phyloP scores from a whole-genome alignment of 2,329 filamentous ascomycete species.

The Pseudocercospora musae region DNA sequence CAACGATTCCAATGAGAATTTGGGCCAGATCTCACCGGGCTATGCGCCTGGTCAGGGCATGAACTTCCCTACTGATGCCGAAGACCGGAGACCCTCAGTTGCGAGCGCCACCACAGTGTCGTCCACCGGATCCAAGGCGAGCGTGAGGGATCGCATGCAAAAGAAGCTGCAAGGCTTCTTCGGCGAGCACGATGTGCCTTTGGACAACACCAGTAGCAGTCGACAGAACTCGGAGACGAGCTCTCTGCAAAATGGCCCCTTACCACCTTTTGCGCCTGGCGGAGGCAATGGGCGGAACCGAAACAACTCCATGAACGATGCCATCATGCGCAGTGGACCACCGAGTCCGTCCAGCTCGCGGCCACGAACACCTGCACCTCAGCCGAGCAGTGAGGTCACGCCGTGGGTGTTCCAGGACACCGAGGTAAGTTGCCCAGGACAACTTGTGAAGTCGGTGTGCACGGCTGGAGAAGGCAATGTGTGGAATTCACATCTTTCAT shows the following conservation, averaged over 20 bases:
- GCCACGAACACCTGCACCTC: slow-evolving; percentile 66
- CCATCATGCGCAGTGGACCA: slow-evolving; percentile 52
- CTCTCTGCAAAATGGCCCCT: slow-evolving; percentile 34
- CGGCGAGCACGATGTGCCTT: slow-evolving; percentile 73
- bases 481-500: background rate
- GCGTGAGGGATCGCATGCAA: slow-evolving; percentile 65
- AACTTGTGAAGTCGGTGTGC: background rate
- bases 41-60: slow-evolving; percentile 57
- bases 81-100: slow-evolving; percentile 80
- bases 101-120: slow-evolving; percentile 85
- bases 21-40: slow-evolving; percentile 66
- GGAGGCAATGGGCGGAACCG: slow-evolving; percentile 59
- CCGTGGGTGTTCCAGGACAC: slow-evolving; percentile 84
- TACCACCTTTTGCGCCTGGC: slow-evolving; percentile 53
- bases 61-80: slow-evolving; percentile 55
- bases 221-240: slow-evolving; percentile 63
- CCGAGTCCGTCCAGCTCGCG: slow-evolving; percentile 72
- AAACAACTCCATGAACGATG: slow-evolving; percentile 76
- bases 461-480: background rate
- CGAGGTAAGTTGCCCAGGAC: slow-evolving; percentile 25
- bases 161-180: slow-evolving; percentile 91
- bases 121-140: slow-evolving; percentile 76
- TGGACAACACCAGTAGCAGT: slow-evolving; percentile 46
- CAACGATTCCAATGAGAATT: slow-evolving; percentile 71
- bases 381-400: slow-evolving; percentile 74